phyloP scores from a whole-genome alignment of 148 eudicot species.

The Vaccinium myrtillus region DNA sequence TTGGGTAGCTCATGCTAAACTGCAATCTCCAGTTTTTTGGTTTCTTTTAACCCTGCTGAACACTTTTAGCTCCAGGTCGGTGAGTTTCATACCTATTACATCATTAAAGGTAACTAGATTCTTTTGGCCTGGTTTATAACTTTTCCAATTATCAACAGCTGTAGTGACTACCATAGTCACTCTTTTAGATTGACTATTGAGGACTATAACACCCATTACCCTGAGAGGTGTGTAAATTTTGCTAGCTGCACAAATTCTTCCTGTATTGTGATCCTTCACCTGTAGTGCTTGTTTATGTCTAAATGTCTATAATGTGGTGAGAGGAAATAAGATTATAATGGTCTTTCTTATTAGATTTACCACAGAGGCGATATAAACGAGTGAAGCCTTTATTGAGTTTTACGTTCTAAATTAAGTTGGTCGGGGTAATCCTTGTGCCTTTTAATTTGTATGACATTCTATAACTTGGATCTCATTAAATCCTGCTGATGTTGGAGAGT shows the following conservation, averaged over 20 bases:
- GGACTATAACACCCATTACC: not conserved
- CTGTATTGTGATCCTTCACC: not conserved
- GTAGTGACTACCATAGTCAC: not conserved
- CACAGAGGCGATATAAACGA: not conserved
- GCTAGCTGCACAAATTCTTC: not conserved
- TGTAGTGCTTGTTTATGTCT: not conserved
- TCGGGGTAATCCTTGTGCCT: not conserved
- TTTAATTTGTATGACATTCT: not conserved
- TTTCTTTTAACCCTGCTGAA: not conserved
- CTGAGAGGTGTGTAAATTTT: not conserved
- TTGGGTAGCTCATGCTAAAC: not conserved
- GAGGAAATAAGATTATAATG: not conserved
- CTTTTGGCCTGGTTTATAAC: not conserved
- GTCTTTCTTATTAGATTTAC: not conserved
- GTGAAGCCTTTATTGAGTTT: not conserved
- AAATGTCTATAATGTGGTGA: not conserved
- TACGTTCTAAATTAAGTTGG: not conserved
- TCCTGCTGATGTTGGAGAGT: not conserved
- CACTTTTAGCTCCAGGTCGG: not conserved
- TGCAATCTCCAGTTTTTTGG: not conserved
- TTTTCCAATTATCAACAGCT: not conserved
- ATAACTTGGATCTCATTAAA: constrained; percentile 9
- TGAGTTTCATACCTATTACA: not conserved
- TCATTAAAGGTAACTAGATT: not conserved
- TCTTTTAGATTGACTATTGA: not conserved